Evolutionary conservation across 2,329 filamentous ascomycete species (phyloP), one percentile per base, ranked within the genome.

Genomic region (Ophiostoma fasciatum): DNA sequence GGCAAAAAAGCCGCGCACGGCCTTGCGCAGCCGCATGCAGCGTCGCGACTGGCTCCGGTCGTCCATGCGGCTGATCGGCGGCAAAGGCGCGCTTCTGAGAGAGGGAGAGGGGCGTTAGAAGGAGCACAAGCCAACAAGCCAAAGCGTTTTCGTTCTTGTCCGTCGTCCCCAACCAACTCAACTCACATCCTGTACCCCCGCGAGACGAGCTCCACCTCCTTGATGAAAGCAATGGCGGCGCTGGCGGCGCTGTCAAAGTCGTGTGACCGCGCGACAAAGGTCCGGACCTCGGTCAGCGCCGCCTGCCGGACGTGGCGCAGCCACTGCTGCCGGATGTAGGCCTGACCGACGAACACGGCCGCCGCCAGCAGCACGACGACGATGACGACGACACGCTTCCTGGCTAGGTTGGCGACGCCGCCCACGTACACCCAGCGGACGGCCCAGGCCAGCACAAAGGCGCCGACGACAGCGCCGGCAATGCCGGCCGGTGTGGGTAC

Each of bases 181-280:
- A 61, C 76, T 55, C 58, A 84, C 75, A 94, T 66, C 58, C 82
- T 71, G 56, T 93, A 94, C 17, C 87, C 87, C 47, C 87, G 74
- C 21, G 87, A 92, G 19, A 94, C 85, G 22, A 94, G 67, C 59
- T 94, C 87, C n/a, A 94, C 85, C 58, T 94, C 87, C 54, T 94
- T 87, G 43, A 94, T 78, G 41, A 94, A 69, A 26, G 80, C 75
- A 37, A 94, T 64, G 3, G 82, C 80, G 22, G 82, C 79, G 27
- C 77, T 76, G 28, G 73, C 76, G 17, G 78, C 78, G 28, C 77
- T 73, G 56, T 94, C 85, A 47, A 92, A 84, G 33, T 78, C 74
- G 51, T 92, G 83, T 27, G 84, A 76, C 49, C 74, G 77, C 31
- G 71, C 64, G 31, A 90, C 75, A 45, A 93, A 74, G 1, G 64